phyloP scores from a whole-genome alignment of 257 asterid genomes.

The Ophiorrhiza pumila region DNA sequence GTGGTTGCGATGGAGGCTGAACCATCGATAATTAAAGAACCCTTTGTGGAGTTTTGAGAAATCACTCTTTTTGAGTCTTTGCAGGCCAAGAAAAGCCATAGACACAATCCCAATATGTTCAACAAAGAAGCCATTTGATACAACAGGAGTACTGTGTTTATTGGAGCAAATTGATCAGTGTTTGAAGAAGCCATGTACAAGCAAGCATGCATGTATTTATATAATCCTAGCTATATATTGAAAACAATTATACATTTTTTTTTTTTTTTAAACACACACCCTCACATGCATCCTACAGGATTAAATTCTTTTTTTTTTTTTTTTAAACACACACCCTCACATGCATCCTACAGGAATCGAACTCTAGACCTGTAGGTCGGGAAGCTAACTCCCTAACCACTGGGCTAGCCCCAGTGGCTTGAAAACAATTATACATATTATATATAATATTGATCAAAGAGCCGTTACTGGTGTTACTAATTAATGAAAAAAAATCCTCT shows the following conservation, averaged over 20 bases:
- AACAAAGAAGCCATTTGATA: conserved; percentile 38
- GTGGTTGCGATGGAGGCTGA: conserved; percentile 37
- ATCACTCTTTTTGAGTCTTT: conserved; percentile 30
- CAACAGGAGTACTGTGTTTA: background rate
- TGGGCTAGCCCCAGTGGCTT: too few relatives aligned
- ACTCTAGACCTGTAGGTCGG: too few relatives aligned
- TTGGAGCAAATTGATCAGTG: conserved; percentile 1
- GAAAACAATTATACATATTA: too few relatives aligned
- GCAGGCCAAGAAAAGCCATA: conserved; percentile 51
- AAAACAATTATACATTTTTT: too few relatives aligned
- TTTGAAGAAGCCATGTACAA: conserved; percentile 8
- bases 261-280: too few relatives aligned
- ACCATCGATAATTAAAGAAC: conserved; percentile 56
- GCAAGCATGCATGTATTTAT: background rate
- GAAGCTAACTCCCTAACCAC: too few relatives aligned
- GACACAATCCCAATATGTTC: conserved; percentile 37
- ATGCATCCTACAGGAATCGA: too few relatives aligned
- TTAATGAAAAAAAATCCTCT: background rate
- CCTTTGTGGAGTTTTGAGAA: conserved; percentile 32
- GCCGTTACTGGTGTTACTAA: background rate
- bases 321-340: too few relatives aligned
- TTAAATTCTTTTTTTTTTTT: too few relatives aligned
- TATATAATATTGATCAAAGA: background rate
- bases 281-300: too few relatives aligned
- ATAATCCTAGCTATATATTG: too few relatives aligned